Evolutionary conservation across 2,329 filamentous ascomycete species (phyloP), one percentile per base, ranked within the genome.

Genomic region (Rutstroemia sp.): DNA sequence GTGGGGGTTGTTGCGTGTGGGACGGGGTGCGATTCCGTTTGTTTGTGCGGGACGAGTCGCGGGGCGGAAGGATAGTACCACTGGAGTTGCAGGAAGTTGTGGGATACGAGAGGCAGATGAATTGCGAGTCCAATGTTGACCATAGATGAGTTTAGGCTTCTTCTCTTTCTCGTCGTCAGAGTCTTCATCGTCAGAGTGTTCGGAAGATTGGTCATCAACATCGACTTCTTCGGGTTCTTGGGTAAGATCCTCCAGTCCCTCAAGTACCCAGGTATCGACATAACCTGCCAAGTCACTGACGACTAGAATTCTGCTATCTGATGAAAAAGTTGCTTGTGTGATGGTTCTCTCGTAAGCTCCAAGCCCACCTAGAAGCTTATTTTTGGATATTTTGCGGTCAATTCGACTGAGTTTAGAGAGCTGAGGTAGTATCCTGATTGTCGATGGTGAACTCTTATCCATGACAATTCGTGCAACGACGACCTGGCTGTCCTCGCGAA

Each of bases 201-300:
- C 65, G 54, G 64, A 58, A 42, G 68, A 61, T 61, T 73, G 69
- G 67, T 72, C 65, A 59, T 73, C 70, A 39, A 30, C 52, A n/a
- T 34, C 16, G 68, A 61, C 68, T 30, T 70, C 65, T 17, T 61
- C 61, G 45, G 54, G 67, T 39, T 72, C 68, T 21, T 76, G 72
- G 14, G 72, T 73, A 2, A 67, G 61, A 61, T 82, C 78, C 63
- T 80, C 75, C 58, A 79, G 70, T 39, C 79, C 79, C 66, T 82
- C 78, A 54, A 95, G 72, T 1, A 90, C 74, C 88, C 92, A 99
- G 17, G 86, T 90, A 68, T 97, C 92, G 34, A 97, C 77, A 70
- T 86, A 90, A 45, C 94, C 94, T 45, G 87, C 85, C 52, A 96
- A 73, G 69, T 96, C 92, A 48, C 87, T 85, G 30, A 85, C 82